A percentile compares a stretch with the other conserved stretches of the same genome.
Evolutionary conservation across 2,329 filamentous ascomycete genomes (phyloP).

Genomic region (Dendryphion nanum): DNA sequence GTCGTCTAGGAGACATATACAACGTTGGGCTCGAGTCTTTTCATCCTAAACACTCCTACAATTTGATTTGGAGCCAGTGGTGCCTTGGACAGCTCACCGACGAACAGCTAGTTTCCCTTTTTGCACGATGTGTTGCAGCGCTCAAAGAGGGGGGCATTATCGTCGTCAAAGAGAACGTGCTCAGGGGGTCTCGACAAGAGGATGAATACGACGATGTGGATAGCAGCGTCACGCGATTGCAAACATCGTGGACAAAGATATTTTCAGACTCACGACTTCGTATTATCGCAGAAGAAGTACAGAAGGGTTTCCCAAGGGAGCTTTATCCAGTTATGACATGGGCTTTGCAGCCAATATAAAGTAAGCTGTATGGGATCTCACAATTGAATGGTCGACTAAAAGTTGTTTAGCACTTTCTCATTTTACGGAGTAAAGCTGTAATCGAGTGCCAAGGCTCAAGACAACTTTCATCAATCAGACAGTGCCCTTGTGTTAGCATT

Average conservation of each 20-base stretch:
- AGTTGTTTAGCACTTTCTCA: too few species aligned
- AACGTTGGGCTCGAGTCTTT: slow-evolving; percentile 66
- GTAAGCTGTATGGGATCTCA: too few species aligned
- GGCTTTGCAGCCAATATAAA: slow-evolving; percentile 61
- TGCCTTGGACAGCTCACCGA: slow-evolving; percentile 82
- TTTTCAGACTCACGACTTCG: slow-evolving; percentile 69
- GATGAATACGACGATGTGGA: slow-evolving; percentile 77
- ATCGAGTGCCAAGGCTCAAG: too few species aligned
- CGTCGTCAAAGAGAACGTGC: slow-evolving; percentile 79
- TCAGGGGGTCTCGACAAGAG: slow-evolving; percentile 48
- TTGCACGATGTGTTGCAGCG: slow-evolving; percentile 58
- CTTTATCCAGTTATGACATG: slow-evolving; percentile 77
- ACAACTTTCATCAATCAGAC: too few species aligned
- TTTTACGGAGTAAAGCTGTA: too few species aligned
- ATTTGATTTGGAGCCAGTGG: slow-evolving; percentile 89
- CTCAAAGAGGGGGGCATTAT: slow-evolving; percentile 41
- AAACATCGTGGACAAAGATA: slow-evolving; percentile 67
- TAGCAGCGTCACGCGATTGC: slow-evolving; percentile 73
- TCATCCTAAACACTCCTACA: slow-evolving; percentile 59
- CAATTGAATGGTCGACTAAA: too few species aligned
- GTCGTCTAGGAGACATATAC: slow-evolving; percentile 49
- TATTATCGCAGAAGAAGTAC: slow-evolving; percentile 44
- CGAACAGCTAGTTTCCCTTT: slow-evolving; percentile 64
- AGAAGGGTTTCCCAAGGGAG: slow-evolving; percentile 64
- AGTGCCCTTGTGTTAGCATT: too few species aligned